These are phyloP conservation scores for Lepidium aucheri DNA, from an alignment of 345 rosid genomes.

Conservation along the genomic window DNA sequence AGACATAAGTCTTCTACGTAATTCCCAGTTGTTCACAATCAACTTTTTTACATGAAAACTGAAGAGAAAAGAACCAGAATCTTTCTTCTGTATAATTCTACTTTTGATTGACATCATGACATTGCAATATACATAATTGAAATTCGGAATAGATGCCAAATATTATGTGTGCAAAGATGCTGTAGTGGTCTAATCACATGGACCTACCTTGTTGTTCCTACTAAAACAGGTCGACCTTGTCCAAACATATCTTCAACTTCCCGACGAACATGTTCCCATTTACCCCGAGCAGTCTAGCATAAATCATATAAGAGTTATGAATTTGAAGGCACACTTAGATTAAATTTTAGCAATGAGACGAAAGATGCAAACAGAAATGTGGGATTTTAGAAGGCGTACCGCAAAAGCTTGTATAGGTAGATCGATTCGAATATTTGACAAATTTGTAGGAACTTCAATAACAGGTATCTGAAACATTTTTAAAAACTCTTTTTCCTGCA, in stretches of 20 bases:
- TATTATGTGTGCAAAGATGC: neutral
- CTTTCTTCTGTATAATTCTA: neutral
- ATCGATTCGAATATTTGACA: slow-evolving; percentile 80
- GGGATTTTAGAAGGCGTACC: slow-evolving; percentile 34
- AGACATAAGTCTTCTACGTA: neutral
- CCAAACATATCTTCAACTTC: slow-evolving; percentile 91
- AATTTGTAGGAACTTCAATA: slow-evolving; percentile 91
- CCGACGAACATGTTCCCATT: slow-evolving; percentile 80
- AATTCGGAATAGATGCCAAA: neutral
- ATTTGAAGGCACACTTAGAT: neutral
- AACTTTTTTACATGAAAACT: neutral
- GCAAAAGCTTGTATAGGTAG: slow-evolving; percentile 94
- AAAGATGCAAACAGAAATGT: neutral
- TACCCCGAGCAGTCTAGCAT: slow-evolving; percentile 78
- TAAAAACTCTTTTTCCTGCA: slow-evolving; percentile 87
- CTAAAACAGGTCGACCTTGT: slow-evolving; percentile 95
- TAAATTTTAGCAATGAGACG: neutral
- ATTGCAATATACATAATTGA: slow-evolving; percentile 1
- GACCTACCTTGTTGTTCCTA: slow-evolving; percentile 84
- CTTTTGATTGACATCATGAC: neutral
- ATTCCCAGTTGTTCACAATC: neutral
- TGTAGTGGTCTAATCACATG: neutral
- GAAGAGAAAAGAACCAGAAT: neutral
- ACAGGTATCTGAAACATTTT: slow-evolving; percentile 91
- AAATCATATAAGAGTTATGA: slow-evolving; percentile 14